Evolutionary conservation across 768 basidiomycete species (phyloP), one percentile per base, ranked within the genome.

Genomic region (Tephrocybe sp.): DNA sequence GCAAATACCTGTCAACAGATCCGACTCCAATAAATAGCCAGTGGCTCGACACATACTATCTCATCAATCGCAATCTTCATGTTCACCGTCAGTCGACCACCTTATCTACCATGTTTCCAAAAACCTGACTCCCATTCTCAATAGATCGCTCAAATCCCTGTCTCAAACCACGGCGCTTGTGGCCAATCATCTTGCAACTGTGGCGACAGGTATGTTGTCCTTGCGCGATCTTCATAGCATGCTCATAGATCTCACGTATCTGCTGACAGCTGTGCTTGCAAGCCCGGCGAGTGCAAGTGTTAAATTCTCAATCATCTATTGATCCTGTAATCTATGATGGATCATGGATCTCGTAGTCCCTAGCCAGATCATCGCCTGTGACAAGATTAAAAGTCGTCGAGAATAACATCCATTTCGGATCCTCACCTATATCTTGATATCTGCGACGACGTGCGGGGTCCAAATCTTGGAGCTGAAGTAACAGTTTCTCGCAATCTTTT

Each of bases 391-490:
- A n/a, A n/a, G n/a, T n/a, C n/a, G n/a, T n/a, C n/a, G n/a, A n/a
- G 7, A 21, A 3, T 13, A 15, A 10, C 9, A 12, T 19, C 21
- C 29, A 6, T 21, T 16, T n/a, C n/a, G 40, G 9, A 34, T 10
- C 48, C 79, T 60, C 50, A 80, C 86, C 72, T 42, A 90, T 66
- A 27, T 86, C 85, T 51, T 71, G 62, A 64, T 97, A 97, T 59
- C 93, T 76, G 46, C 69, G 71, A 47, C 67, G 71, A 50, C 94
- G 74, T 55, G 75, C 70, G 3, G 79, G 76, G 69, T 97, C 94
- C 6, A 57, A 15, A 2, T 10, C 31, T 23, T 41, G 33, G 11
- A 92, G 66, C 30, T 62, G 64, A 53, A 76, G 65, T 47, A 95
- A 73, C 52, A 81, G 56, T n/a, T 58, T 61, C 9, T 44, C 55